phyloP scores from a whole-genome alignment of 78 protist species.

The slime mould (Dictyostelium discoideum) region dicty_2.7 NC_007091.3:4795001-4795500 shows the following conservation, averaged over 20 bases:
- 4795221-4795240: neutral
- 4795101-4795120: neutral
- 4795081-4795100: neutral
- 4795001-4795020: too few relatives aligned
- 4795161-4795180: too few relatives aligned
- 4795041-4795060: too few relatives aligned
- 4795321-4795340: constrained; percentile 84
- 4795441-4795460: constrained; percentile 10
- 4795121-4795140: neutral
- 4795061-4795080: too few relatives aligned
- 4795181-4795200: neutral
- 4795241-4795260: constrained; percentile 4
- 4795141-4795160: neutral
- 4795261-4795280: constrained; percentile 10
- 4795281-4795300: neutral
- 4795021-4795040: too few relatives aligned
- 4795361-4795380: constrained; percentile 68
- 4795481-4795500: neutral
- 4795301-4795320: neutral
- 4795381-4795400: neutral
- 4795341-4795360: constrained; percentile 89
- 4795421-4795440: too few relatives aligned
- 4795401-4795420: too few relatives aligned
- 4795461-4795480: neutral
- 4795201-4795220: neutral